A percentile compares a stretch with the other conserved stretches of the same genome.
These are phyloP conservation scores for Daedaleopsis sinensis DNA, from an alignment of 768 basidiomycete genomes.

Conservation along the genomic window DNA sequence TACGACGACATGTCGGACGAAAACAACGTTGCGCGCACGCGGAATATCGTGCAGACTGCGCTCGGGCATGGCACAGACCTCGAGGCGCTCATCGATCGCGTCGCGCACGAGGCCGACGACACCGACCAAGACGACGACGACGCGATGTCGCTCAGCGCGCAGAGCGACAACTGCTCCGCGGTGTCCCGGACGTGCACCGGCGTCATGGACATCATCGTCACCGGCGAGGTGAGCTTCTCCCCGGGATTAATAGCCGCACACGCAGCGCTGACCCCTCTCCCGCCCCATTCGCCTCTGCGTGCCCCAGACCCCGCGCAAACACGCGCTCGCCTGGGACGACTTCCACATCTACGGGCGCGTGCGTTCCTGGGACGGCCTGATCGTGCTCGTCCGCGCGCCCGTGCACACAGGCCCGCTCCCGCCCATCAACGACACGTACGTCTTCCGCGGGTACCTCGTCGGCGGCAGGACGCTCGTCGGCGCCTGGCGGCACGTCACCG, in stretches of 20 bases:
- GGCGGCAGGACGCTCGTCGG: conserved; percentile 70
- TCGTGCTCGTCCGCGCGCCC: conserved; percentile 37
- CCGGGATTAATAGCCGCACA: neutral
- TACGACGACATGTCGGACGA: neutral
- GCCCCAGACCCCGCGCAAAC: conserved; percentile 46
- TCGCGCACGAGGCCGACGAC: conserved; percentile 1
- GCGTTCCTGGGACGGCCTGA: conserved; percentile 41
- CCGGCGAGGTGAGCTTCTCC: conserved; percentile 50
- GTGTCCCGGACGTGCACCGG: conserved; percentile 44
- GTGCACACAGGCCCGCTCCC: conserved; percentile 6
- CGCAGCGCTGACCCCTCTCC: neutral
- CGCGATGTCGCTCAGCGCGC: conserved; percentile 8
- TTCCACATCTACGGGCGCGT: conserved; percentile 39
- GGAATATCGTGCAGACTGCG: conserved; percentile 3
- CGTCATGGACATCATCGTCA: conserved; percentile 60
- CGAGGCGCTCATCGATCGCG: conserved; percentile 17
- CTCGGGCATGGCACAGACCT: conserved; percentile 11
- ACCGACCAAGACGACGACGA: conserved; percentile 7
- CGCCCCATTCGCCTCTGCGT: neutral
- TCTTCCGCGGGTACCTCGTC: conserved; percentile 74
- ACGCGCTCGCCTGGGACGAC: conserved; percentile 38
- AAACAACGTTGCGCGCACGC: neutral
- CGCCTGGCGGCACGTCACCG: conserved; percentile 61
- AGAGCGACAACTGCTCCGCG: conserved; percentile 13
- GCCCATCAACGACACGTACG: conserved; percentile 24